phyloP scores from a whole-genome alignment of 345 rosid genomes.

The Citrus australasica region DNA sequence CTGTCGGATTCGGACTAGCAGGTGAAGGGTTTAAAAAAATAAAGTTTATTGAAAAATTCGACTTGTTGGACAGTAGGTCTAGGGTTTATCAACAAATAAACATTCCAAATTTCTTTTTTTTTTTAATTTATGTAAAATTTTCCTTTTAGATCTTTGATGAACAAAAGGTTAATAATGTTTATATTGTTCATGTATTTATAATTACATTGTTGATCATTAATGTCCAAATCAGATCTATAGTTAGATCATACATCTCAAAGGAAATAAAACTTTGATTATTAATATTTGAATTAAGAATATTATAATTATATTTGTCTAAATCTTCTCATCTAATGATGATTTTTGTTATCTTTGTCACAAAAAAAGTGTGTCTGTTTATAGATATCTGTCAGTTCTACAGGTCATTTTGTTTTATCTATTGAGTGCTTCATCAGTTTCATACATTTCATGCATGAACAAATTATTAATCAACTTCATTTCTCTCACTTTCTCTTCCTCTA shows the following conservation, averaged over 20 bases:
- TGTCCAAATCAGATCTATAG: neutral
- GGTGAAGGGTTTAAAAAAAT: too few species aligned
- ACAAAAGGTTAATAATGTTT: neutral
- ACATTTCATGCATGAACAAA: constrained; percentile 5
- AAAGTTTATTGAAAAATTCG: too few species aligned
- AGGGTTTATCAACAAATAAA: too few species aligned
- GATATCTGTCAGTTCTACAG: neutral
- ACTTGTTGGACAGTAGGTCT: too few species aligned
- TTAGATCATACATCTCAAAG: neutral
- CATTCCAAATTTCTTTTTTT: too few species aligned
- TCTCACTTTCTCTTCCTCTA: neutral
- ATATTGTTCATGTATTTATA: neutral
- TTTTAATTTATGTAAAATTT: too few species aligned
- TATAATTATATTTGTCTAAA: neutral
- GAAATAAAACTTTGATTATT: neutral
- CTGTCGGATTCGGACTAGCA: too few species aligned
- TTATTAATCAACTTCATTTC: neutral
- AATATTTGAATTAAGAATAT: neutral
- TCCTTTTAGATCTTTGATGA: neutral
- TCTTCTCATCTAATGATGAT: neutral
- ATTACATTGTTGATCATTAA: neutral
- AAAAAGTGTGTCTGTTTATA: constrained; percentile 2
- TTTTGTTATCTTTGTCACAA: neutral
- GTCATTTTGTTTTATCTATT: constrained; percentile 1
- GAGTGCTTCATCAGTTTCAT: neutral